Evolutionary conservation across 305 asterid genomes (phyloP).

Genomic region (Withania somnifera): DNA sequence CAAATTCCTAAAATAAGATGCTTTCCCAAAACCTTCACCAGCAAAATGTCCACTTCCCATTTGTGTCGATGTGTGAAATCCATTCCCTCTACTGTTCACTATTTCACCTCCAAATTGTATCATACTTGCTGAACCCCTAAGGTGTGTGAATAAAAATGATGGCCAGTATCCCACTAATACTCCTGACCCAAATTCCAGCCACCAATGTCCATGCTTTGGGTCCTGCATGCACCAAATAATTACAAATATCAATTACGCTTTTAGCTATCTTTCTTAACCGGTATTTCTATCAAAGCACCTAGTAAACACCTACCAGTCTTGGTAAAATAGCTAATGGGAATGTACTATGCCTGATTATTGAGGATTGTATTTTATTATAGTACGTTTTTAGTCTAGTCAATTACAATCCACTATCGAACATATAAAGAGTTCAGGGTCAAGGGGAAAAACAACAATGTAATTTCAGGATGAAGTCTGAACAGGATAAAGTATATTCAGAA

Average conservation of each 20-base stretch:
- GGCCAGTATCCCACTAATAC: slow-evolving; percentile 88
- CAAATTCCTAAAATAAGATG: slow-evolving; percentile 75
- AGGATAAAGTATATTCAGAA: not conserved
- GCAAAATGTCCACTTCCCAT: slow-evolving; percentile 99
- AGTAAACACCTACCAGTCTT: not conserved
- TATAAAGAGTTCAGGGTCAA: not conserved
- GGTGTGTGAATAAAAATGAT: slow-evolving; percentile 59
- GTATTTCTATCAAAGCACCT: not conserved
- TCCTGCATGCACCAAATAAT: slow-evolving; percentile 32
- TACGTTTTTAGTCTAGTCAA: not conserved
- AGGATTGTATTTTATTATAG: not conserved
- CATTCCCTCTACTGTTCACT: slow-evolving; percentile 44
- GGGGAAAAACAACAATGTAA: not conserved
- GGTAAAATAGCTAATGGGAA: not conserved
- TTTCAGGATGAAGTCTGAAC: not conserved
- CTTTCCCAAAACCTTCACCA: slow-evolving; percentile 79
- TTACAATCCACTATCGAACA: not conserved
- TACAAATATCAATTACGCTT: not conserved
- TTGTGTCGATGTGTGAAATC: slow-evolving; percentile 69
- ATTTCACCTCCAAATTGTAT: slow-evolving; percentile 91
- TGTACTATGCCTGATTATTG: not conserved
- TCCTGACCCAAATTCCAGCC: slow-evolving; percentile 87
- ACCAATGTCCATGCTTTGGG: slow-evolving; percentile 93
- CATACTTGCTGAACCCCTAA: slow-evolving; percentile 65
- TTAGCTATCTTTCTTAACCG: not conserved